Base-by-base conservation (phyloP, 352 stramenopile genomes). In the Blastocystis sp. region DNA sequence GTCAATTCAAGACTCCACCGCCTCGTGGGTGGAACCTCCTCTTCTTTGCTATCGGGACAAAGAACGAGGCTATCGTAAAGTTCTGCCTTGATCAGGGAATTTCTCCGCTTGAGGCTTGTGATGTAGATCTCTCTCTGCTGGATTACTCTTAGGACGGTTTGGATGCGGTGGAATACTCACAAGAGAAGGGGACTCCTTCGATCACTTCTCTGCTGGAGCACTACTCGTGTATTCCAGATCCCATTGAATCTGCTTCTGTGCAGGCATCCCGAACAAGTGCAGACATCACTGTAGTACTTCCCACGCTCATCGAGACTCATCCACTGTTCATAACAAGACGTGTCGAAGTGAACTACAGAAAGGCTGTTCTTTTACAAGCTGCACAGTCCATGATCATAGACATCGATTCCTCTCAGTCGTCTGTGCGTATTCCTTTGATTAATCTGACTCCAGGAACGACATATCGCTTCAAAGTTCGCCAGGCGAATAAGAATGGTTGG, bases 31-130 rank as follows among this genome's bases (percentile, higher is more conserved):
- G 55, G 26, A 81, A 62, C 30, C 43, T 81, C 2, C 70, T 81
- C 13, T 64, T 66, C 55, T 64, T 81, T n/a, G 70, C 70, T 16
- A 41, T 81, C n/a, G 7, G 16, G 2, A 64, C 41, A 9, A 81
- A 81, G 8, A 30, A 81, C 26, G 70, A 81, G 30, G 8, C 13
- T 20, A 81, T 26, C n/a, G 43, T 63, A 30, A 64, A 81, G 55
- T 81, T 63, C 43, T 81, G 70, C 65, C 6, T 81, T 16, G 37
- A 81, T 13, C 55, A 59, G 18, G 70, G 70, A 5, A 81, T 81
- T 56, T 81, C 70, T n/a, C 70, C 70, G 30, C 30, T 73, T 30
- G 63, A 73, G 63, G 30, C 50, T 11, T 16, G 63, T 16, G 9
- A 37, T 7, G 9, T 37, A 50, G 4, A 3, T 30, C 0, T 5